These are phyloP conservation scores for Dimocarpus longan DNA, from an alignment of 345 rosid species.

Conservation along the genomic window DNA sequence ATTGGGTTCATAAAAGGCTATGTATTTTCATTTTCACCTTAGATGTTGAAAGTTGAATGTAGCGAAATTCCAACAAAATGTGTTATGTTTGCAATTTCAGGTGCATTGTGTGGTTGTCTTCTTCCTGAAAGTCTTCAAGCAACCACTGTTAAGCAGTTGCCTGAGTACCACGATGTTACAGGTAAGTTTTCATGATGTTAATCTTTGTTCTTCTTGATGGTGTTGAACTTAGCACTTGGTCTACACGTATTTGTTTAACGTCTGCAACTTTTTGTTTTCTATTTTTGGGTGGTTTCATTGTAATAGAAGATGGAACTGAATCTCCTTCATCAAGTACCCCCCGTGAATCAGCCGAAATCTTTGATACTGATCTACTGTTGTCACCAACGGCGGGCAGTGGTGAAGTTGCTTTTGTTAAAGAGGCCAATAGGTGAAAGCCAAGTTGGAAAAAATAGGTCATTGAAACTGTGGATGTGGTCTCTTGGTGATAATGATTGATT, in stretches of 20 bases:
- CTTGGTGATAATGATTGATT: conserved; percentile 4
- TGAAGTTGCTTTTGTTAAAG: conserved; percentile 62
- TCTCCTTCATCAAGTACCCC: conserved; percentile 43
- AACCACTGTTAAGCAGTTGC: conserved; percentile 62
- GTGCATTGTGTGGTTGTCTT: conserved; percentile 67
- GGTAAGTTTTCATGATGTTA: conserved; percentile 28
- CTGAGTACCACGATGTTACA: conserved; percentile 52
- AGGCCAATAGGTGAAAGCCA: conserved; percentile 27
- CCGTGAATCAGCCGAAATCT: conserved; percentile 44
- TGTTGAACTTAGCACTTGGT: neutral
- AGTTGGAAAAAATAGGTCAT: neutral
- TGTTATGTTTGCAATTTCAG: conserved; percentile 33
- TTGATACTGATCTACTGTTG: conserved; percentile 51
- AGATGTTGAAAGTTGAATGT: neutral
- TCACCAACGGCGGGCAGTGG: conserved; percentile 31
- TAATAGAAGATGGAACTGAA: conserved; percentile 56
- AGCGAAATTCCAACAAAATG: conserved; percentile 1
- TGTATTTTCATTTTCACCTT: neutral
- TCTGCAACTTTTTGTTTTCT: conserved; percentile 4
- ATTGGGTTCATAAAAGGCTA: neutral
- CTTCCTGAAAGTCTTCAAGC: conserved; percentile 87
- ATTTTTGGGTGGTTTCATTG: conserved; percentile 10
- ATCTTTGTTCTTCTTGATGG: neutral
- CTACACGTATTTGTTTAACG: neutral
- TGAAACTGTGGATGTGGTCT: neutral